Percentiles rank a stretch among this genome's conserved stretches.
phyloP scores from a whole-genome alignment of 2,329 filamentous ascomycete genomes.

The Venturia oleaginea region DNA sequence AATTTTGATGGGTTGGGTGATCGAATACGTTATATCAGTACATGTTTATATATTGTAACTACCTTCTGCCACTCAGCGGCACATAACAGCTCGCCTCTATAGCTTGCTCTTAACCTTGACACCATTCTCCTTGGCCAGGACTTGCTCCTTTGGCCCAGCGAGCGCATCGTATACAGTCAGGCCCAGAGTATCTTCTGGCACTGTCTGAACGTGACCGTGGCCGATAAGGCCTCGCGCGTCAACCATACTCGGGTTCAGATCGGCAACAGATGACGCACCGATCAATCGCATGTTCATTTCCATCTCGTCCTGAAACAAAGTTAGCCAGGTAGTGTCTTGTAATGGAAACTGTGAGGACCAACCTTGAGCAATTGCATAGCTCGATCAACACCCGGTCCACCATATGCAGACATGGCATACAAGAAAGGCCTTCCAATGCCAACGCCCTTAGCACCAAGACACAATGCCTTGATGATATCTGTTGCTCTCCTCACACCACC shows the following conservation, averaged over 20 bases:
- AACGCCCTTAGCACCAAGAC: constrained; percentile 76
- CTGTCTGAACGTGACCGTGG: constrained; percentile 41
- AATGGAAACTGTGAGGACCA: not conserved
- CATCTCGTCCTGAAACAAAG: constrained; percentile 84
- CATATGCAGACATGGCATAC: constrained; percentile 93
- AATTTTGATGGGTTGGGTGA: no score
- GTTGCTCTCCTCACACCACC: constrained; percentile 80
- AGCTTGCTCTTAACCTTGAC: constrained; percentile 9
- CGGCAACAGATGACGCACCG: constrained; percentile 62
- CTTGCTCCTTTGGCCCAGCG: constrained; percentile 33
- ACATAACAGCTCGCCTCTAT: not conserved
- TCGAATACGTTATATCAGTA: not conserved
- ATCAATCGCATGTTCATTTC: constrained; percentile 98
- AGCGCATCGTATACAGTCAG: constrained; percentile 47
- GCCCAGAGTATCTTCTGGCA: constrained; percentile 54
- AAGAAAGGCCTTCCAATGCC: constrained; percentile 91
- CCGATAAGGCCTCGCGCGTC: constrained; percentile 61
- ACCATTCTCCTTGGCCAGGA: not conserved
- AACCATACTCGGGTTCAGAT: constrained; percentile 72
- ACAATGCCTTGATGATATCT: constrained; percentile 81
- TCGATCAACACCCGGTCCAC: constrained; percentile 73
- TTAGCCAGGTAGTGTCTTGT: constrained; percentile 13
- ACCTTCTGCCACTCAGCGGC: not conserved
- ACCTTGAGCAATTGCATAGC: constrained; percentile 60
- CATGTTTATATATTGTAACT: not conserved